phyloP scores from a whole-genome alignment of 192 early-diverging fungal genomes.

The Coemansia sp. region DNA sequence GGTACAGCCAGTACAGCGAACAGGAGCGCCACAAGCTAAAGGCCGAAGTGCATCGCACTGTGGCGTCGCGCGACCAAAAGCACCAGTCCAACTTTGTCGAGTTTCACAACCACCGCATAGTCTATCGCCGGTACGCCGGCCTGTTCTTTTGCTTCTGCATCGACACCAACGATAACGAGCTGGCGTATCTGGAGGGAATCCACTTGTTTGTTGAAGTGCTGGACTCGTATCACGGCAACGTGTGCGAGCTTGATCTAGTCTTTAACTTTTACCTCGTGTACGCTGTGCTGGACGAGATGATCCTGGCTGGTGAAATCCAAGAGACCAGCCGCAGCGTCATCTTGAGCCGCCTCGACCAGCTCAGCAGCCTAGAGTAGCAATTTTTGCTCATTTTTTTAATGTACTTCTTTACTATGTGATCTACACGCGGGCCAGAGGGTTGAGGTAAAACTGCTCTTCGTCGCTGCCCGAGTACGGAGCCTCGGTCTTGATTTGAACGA shows the following conservation, averaged over 20 bases:
- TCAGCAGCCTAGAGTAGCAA: constrained; percentile 69
- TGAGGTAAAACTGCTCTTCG: constrained; percentile 21
- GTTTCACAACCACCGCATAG: constrained; percentile 98
- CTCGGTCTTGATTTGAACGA: constrained; percentile 26
- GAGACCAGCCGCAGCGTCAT: constrained; percentile 87
- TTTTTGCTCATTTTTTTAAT: neutral
- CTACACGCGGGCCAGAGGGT: constrained; percentile 29
- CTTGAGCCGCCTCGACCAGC: constrained; percentile 70
- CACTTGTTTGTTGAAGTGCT: constrained; percentile 99
- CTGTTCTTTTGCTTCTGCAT: constrained; percentile 99
- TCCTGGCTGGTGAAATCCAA: constrained; percentile 96
- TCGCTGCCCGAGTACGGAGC: constrained; percentile 25
- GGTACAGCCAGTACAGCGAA: constrained; percentile 94
- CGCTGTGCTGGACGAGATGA: constrained; percentile 95
- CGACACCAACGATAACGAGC: constrained; percentile 97
- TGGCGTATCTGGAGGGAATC: constrained; percentile 93
- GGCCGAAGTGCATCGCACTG: constrained; percentile 90
- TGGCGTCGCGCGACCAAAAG: constrained; percentile 95
- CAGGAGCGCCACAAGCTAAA: constrained; percentile 93
- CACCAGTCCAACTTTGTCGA: constrained; percentile 98
- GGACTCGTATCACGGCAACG: constrained; percentile 97
- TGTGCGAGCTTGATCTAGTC: constrained; percentile 96
- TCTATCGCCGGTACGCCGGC: constrained; percentile 97
- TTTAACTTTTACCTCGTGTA: constrained; percentile 99
- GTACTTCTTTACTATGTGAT: neutral